A percentile compares a stretch with the other conserved stretches of the same genome.
Evolutionary conservation across 768 basidiomycete species (phyloP).

Genomic region (Termitomyces eurrhizus): DNA sequence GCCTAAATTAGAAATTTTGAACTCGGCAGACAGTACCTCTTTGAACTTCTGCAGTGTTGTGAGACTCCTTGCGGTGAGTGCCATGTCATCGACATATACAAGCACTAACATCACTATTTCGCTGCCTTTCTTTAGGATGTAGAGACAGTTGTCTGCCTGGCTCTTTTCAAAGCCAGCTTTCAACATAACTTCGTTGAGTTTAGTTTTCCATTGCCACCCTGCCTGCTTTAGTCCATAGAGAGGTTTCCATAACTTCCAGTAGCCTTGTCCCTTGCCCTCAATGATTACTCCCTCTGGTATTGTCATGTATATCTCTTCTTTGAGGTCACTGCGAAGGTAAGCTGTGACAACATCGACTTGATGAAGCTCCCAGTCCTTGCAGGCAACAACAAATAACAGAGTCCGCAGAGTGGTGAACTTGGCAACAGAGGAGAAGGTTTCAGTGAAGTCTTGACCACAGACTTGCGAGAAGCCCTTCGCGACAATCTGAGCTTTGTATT

Average conservation of each 20-base stretch:
- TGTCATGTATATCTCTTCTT: conserved; percentile 1
- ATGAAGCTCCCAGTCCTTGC: background rate
- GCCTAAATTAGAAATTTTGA: conserved; percentile 2
- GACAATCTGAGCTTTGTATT: background rate
- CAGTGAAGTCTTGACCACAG: background rate
- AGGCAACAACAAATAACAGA: background rate
- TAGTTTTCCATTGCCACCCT: no score
- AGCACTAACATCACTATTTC: no score
- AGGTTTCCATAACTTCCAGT: no score
- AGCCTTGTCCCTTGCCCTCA: no score
- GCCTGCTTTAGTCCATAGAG: no score
- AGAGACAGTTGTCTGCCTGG: no score
- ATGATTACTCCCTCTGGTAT: background rate
- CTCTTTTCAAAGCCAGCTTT: no score
- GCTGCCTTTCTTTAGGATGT: no score
- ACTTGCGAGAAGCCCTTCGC: background rate
- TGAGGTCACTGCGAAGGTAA: background rate
- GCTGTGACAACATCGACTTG: background rate
- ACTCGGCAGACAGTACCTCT: background rate
- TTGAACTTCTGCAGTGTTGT: conserved; percentile 4
- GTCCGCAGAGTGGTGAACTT: background rate
- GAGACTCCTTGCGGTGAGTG: no score
- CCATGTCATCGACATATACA: no score
- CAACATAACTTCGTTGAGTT: no score
- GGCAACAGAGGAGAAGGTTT: background rate